Evolutionary conservation across 345 rosid genomes (phyloP).

Genomic region (Syzygium jambos): DNA sequence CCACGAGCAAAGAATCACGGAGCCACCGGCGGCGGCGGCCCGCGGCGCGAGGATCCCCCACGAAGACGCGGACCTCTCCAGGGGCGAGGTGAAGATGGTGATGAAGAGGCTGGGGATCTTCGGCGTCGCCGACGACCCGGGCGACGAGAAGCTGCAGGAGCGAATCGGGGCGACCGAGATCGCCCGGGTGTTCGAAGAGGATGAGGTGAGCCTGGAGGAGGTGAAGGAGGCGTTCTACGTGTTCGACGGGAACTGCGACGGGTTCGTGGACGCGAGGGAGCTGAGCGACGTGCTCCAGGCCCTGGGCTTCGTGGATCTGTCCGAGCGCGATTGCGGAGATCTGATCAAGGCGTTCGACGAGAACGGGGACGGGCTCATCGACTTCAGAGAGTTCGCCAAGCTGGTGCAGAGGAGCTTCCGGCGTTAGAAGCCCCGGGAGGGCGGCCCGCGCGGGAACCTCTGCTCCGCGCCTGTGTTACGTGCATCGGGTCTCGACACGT

Average conservation of each 20-base stretch:
- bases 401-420: constrained; percentile 11
- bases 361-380: constrained; percentile 6
- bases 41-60: neutral
- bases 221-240: constrained; percentile 15
- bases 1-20: neutral
- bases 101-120: constrained; percentile 9
- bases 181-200: constrained; percentile 4
- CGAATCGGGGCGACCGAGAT: neutral
- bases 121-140: neutral
- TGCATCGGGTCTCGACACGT: neutral
- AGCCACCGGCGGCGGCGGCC: no score
- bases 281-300: neutral
- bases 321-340: neutral
- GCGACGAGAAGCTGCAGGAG: neutral
- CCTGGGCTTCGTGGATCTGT: neutral
- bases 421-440: neutral
- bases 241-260: constrained; percentile 8
- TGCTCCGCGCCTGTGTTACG: rapidly evolving
- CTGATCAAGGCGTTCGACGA: constrained; percentile 2
- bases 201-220: constrained; percentile 14
- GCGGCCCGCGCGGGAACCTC: neutral
- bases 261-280: constrained; percentile 8
- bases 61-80: neutral
- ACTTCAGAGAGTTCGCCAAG: constrained; percentile 10
- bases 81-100: constrained; percentile 5